A percentile compares a stretch with the other conserved stretches of the same genome.
phyloP scores from a whole-genome alignment of 805 yeast species.

The Yarrowia bubula region DNA sequence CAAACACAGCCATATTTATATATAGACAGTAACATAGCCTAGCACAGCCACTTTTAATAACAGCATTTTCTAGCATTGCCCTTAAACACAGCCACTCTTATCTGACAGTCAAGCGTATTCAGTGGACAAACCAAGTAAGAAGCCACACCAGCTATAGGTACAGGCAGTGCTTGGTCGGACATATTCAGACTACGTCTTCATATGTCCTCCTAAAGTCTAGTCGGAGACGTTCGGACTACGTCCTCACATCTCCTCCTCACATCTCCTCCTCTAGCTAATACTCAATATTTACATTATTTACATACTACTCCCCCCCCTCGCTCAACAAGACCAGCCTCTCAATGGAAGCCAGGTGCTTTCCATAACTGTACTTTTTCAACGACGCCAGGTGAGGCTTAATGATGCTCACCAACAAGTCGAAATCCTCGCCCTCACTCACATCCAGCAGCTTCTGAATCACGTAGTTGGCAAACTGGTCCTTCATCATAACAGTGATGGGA shows the following conservation, averaged over 20 bases:
- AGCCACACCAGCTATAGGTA: too few species aligned
- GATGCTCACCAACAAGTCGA: conserved; percentile 65
- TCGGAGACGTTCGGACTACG: neutral
- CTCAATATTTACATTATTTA: conserved; percentile 16
- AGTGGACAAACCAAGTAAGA: too few species aligned
- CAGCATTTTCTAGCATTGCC: too few species aligned
- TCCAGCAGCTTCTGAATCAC: conserved; percentile 94
- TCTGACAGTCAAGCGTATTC: too few species aligned
- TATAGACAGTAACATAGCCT: too few species aligned
- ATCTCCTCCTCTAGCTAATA: neutral
- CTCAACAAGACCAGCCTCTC: conserved; percentile 52
- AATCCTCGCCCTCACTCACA: conserved; percentile 67
- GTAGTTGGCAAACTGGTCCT: conserved; percentile 96
- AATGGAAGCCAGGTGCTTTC: conserved; percentile 80
- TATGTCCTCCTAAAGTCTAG: neutral
- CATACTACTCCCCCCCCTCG: conserved; percentile 27
- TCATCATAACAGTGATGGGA: conserved; percentile 87
- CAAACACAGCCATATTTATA: too few species aligned
- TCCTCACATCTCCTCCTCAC: too few species aligned
- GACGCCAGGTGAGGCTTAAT: conserved; percentile 78
- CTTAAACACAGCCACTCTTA: too few species aligned
- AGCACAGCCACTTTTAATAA: too few species aligned
- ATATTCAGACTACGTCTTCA: too few species aligned
- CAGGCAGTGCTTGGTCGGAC: too few species aligned
- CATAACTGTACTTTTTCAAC: conserved; percentile 65